Conservation (phyloP, 306 rosid species). For the Vachellia pachyceras region DNA sequence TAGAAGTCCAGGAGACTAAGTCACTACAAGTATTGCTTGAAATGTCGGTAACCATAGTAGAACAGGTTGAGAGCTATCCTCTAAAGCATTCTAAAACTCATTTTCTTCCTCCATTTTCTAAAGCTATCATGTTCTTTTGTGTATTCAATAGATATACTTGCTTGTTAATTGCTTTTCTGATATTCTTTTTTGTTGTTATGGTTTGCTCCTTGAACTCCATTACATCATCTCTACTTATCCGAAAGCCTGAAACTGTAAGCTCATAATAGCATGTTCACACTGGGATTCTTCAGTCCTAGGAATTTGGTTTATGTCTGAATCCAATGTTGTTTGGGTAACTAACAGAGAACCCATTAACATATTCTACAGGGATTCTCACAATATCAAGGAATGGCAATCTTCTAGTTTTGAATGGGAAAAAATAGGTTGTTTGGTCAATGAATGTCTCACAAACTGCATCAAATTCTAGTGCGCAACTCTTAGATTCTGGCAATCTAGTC, state of each 20-base stretch:
- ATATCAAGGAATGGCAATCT: slow-evolving; percentile 21
- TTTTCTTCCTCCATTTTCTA: too few relatives aligned
- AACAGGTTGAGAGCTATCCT: too few relatives aligned
- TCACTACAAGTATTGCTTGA: too few relatives aligned
- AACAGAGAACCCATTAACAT: neutral
- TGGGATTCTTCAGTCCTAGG: neutral
- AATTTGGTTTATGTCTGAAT: neutral
- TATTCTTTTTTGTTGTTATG: neutral
- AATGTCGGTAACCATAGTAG: too few relatives aligned
- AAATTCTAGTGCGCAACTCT: slow-evolving; percentile 43
- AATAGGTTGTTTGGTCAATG: slow-evolving; percentile 46
- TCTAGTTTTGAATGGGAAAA: slow-evolving; percentile 39
- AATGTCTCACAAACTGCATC: slow-evolving; percentile 2
- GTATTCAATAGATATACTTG: neutral
- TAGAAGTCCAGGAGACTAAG: too few relatives aligned
- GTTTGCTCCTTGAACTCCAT: neutral
- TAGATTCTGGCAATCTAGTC: slow-evolving; percentile 42
- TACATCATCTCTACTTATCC: neutral
- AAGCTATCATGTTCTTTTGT: neutral
- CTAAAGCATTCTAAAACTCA: too few relatives aligned
- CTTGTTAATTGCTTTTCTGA: neutral
- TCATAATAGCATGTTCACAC: neutral
- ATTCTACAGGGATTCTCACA: neutral
- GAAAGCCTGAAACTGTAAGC: neutral
- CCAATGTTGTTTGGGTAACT: neutral